Conservation (phyloP, 805 yeast genomes). For the Zygosaccharomyces kombuchaensis region DNA sequence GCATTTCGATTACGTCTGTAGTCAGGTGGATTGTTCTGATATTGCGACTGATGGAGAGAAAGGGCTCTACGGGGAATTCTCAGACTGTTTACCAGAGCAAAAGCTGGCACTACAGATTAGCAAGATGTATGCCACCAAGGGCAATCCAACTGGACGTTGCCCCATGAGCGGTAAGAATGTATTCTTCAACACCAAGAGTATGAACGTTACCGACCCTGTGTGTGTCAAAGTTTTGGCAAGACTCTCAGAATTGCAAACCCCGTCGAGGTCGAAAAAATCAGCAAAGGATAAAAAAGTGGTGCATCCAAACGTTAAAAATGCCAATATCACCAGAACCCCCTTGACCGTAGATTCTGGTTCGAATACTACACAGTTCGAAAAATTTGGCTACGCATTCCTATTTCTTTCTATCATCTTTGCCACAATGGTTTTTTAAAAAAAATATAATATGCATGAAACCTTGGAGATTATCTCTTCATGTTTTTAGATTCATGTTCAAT, state of each 20-base stretch:
- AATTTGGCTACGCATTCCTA: constrained; percentile 12
- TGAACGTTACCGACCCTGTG: not conserved
- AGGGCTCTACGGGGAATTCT: constrained; percentile 63
- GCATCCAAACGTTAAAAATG: constrained; percentile 1
- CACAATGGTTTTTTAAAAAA: not conserved
- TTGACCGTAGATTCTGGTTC: constrained; percentile 10
- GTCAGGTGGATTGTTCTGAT: constrained; percentile 52
- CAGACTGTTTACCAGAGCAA: constrained; percentile 62
- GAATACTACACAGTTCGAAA: constrained; percentile 4
- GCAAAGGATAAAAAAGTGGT: not conserved
- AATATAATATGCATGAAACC: not conserved
- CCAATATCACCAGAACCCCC: not conserved
- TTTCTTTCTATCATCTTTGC: constrained; percentile 30
- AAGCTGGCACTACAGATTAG: constrained; percentile 60
- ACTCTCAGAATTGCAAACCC: not conserved
- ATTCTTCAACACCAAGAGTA: constrained; percentile 20
- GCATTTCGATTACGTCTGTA: constrained; percentile 56
- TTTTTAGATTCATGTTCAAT: not conserved
- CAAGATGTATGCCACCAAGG: constrained; percentile 50
- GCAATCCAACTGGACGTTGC: constrained; percentile 34
- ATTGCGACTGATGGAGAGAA: constrained; percentile 52
- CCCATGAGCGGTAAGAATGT: constrained; percentile 23
- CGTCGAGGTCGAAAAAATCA: not conserved
- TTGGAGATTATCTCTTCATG: not conserved
- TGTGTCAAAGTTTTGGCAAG: not conserved